phyloP scores from a whole-genome alignment of 2,329 filamentous ascomycete genomes.

The Trichophyton schoenleinii region DNA sequence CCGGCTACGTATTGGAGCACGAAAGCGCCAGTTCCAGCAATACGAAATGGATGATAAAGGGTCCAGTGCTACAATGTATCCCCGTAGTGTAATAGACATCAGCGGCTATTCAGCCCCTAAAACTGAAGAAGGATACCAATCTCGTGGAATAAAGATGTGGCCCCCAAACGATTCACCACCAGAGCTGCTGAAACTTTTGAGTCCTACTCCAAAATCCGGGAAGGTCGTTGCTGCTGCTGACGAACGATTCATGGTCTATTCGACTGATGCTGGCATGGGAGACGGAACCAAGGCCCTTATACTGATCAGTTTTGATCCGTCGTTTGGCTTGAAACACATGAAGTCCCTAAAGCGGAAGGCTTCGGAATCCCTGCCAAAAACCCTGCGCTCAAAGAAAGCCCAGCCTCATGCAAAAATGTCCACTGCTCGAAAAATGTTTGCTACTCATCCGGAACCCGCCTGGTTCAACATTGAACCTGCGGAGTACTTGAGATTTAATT shows the following conservation, averaged over 20 bases:
- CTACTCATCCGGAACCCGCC: constrained; percentile 2
- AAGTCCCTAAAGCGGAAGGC: constrained; percentile 4
- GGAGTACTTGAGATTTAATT: constrained; percentile 10
- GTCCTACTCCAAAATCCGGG: constrained; percentile 24
- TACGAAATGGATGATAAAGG: constrained; percentile 22
- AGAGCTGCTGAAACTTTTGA: constrained; percentile 29
- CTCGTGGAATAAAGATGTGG: constrained; percentile 32
- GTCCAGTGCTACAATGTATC: constrained; percentile 18
- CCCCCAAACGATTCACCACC: constrained; percentile 28
- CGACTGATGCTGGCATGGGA: constrained; percentile 6
- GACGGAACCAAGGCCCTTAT: constrained; percentile 11
- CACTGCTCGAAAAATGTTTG: constrained; percentile 2
- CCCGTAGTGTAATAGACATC: constrained; percentile 16
- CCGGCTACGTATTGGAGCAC: constrained; percentile 31
- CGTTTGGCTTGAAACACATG: constrained; percentile 11
- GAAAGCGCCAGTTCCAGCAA: constrained; percentile 30
- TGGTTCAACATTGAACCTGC: constrained; percentile 13
- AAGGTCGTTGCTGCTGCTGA: constrained; percentile 12
- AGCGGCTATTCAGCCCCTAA: constrained; percentile 14
- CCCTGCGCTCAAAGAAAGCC: not conserved
- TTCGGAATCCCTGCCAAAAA: too few relatives aligned
- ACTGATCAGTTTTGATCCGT: constrained; percentile 14
- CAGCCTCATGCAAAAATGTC: not conserved
- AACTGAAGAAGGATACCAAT: constrained; percentile 29
- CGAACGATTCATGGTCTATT: constrained; percentile 14